phyloP scores from a whole-genome alignment of 2,329 filamentous ascomycete genomes.

The Talaromyces piceae region DNA sequence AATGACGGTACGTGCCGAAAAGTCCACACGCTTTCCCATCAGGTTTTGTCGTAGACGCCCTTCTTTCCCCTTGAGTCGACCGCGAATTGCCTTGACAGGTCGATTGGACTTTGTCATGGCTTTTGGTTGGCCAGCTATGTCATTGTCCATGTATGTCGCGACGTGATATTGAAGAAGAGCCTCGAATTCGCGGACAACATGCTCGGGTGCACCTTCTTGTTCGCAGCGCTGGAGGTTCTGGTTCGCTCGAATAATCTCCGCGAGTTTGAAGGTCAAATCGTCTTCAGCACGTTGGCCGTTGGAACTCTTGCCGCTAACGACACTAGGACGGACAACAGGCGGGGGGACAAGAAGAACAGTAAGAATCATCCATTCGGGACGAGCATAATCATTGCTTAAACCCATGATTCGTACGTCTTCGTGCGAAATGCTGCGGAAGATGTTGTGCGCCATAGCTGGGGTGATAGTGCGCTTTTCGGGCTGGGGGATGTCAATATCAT shows the following conservation, averaged over 20 bases:
- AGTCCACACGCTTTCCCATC: conserved; percentile 99
- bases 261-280: conserved; percentile 98
- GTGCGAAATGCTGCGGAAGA: conserved; percentile 78
- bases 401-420: conserved; percentile 80
- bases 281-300: conserved; percentile 93
- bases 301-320: conserved; percentile 90
- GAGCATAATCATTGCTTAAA: conserved; percentile 86
- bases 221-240: conserved; percentile 88
- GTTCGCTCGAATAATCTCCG: conserved; percentile 97
- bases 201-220: conserved; percentile 81
- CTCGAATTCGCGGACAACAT: conserved; percentile 87
- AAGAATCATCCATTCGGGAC: conserved; percentile 97
- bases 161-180: conserved; percentile 93
- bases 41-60: conserved; percentile 95
- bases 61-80: conserved; percentile 97
- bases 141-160: conserved; percentile 99
- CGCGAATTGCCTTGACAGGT: conserved; percentile 92
- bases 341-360: conserved; percentile 93
- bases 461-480: conserved; percentile 77
- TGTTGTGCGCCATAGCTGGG: conserved; percentile 73
- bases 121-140: conserved; percentile 91
- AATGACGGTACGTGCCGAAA: conserved; percentile 98
- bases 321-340: conserved; percentile 90
- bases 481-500: conserved; percentile 51
- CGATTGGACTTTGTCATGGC: conserved; percentile 95